Percentiles rank a stretch among this genome's conserved stretches.
Conservation (phyloP, 2,329 filamentous ascomycete species). For the Calycina herbarum region DNA sequence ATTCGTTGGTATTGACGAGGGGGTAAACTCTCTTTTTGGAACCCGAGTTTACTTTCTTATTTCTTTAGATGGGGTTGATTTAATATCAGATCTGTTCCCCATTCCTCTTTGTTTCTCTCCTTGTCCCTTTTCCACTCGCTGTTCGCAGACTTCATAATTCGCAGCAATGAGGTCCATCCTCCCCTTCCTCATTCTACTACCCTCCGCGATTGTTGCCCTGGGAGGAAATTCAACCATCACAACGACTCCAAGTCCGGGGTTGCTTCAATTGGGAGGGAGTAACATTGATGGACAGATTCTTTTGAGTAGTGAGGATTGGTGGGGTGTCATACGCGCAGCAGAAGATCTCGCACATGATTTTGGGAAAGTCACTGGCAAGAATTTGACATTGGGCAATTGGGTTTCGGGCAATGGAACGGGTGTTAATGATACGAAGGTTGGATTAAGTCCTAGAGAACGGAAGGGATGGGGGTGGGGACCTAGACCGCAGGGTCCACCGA, state of each 20-base stretch:
- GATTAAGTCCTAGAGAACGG: not conserved
- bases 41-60: not conserved
- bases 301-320: conserved; percentile 61
- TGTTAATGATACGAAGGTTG: not conserved
- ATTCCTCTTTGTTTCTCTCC: not conserved
- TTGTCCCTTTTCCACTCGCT: not conserved
- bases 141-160: not conserved
- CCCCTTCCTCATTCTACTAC: conserved; percentile 18
- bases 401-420: conserved; percentile 5
- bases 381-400: conserved; percentile 50
- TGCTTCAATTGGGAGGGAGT: conserved; percentile 31
- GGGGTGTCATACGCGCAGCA: conserved; percentile 67
- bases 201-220: conserved; percentile 40
- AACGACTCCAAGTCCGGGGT: conserved; percentile 43
- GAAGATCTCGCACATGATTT: conserved; percentile 68
- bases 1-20: conserved; percentile 7
- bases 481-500: no score
- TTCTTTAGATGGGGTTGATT: not conserved
- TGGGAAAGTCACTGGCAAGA: conserved; percentile 67
- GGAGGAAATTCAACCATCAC: conserved; percentile 48
- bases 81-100: not conserved
- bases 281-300: conserved; percentile 50
- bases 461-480: not conserved
- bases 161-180: not conserved
- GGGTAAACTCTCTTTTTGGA: conserved; percentile 12